Conservation (phyloP, 2,329 filamentous ascomycete species). For the Colletotrichum chrysophilum region DNA sequence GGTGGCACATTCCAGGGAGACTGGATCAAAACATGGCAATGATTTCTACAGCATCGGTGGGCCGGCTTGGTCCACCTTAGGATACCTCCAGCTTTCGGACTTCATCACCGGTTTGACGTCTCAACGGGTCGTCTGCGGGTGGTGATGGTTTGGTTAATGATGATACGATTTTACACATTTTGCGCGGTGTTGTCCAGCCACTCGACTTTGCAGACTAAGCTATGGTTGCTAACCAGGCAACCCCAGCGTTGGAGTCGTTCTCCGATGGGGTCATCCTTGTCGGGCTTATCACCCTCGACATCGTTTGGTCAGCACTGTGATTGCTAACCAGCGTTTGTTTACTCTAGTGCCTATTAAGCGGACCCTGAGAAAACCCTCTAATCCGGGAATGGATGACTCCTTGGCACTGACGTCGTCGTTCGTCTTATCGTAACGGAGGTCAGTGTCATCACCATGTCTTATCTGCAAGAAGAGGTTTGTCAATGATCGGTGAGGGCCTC, state of each 20-base stretch:
- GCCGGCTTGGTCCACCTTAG: neutral
- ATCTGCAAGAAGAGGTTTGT: neutral
- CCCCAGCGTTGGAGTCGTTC: neutral
- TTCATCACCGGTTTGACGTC: neutral
- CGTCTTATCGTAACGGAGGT: neutral
- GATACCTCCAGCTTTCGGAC: neutral
- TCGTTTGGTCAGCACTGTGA: neutral
- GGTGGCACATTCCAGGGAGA: conserved; percentile 12
- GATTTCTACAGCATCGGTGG: conserved; percentile 3
- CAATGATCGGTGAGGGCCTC: neutral
- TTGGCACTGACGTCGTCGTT: neutral
- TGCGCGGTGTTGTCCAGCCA: neutral
- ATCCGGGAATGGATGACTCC: neutral
- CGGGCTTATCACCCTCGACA: neutral
- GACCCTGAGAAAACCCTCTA: neutral
- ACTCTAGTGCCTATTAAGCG: neutral
- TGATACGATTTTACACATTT: neutral
- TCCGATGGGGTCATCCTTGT: neutral
- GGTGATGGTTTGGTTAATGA: neutral
- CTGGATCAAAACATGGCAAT: conserved; percentile 4
- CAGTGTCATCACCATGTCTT: neutral
- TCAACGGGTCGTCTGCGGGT: neutral
- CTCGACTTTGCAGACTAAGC: neutral
- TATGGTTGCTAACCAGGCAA: too few relatives aligned
- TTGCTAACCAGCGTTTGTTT: neutral